Evolutionary conservation across 2,329 filamentous ascomycete species (phyloP).

Genomic region (Phyllosticta citribraziliensis): DNA sequence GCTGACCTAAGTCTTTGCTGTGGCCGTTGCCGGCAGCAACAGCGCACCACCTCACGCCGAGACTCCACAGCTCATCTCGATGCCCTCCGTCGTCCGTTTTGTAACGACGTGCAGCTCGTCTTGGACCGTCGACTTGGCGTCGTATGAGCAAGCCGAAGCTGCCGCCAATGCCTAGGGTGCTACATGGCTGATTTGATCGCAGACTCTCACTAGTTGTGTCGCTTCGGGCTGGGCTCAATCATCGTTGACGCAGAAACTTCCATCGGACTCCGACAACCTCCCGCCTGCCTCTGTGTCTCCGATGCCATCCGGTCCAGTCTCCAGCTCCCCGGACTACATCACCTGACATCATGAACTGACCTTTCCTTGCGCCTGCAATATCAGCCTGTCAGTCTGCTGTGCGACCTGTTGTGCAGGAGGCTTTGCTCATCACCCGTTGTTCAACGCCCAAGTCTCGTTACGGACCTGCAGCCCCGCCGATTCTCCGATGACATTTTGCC

Average conservation of each 20-base stretch:
- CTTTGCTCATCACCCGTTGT: neutral
- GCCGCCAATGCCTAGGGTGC: neutral
- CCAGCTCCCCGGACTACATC: neutral
- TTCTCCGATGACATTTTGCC: neutral
- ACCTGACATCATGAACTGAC: neutral
- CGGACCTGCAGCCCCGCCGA: neutral
- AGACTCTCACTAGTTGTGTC: neutral
- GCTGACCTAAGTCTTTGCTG: neutral
- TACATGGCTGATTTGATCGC: neutral
- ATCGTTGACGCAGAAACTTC: neutral
- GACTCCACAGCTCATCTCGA: neutral
- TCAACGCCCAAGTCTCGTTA: neutral
- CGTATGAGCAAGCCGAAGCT: neutral
- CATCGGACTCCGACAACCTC: neutral
- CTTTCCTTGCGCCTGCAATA: neutral
- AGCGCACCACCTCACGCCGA: neutral
- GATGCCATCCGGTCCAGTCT: neutral
- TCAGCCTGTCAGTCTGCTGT: neutral
- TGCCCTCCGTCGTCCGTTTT: neutral
- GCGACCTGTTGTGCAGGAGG: neutral
- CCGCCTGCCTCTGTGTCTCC: neutral
- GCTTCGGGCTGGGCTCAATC: too few relatives aligned
- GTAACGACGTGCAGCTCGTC: neutral
- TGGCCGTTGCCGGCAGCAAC: neutral
- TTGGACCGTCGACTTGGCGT: neutral